Evolutionary conservation across 139 green algal genomes (phyloP), one percentile per base, ranked within the genome.

Genomic region (Coelastrella sp.): DNA sequence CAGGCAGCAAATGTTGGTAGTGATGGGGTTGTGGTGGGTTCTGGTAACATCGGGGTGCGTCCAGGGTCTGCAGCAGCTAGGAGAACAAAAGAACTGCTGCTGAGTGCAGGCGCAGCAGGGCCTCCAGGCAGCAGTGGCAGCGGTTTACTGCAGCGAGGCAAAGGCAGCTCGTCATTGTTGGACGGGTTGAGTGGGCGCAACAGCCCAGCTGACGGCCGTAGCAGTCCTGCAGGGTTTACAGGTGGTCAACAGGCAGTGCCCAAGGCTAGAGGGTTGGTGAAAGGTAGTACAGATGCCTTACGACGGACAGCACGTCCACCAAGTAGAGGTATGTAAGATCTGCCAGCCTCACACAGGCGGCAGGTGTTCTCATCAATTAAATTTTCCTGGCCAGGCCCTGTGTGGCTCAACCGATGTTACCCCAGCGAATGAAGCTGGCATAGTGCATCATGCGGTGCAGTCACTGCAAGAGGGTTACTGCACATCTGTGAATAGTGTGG

Each of bases 261-360:
- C 19, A 91, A 93, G 73, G 91, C 92, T 10, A 84, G 93, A 8
- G 91, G 92, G 22, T 84, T 94, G 83, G 92, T 95, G 17, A 94
- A 93, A 89, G 93, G 94, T 78, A 95, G 85, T 32, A 90, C 85
- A 5, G 85, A 90, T 90, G 85, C 85, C 7, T 23, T 80, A n/a
- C 11, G 56, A 17, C 19, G 23, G 7, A 60, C 23, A 16, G 61
- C 83, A 47, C 8, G 68, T n/a, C 66, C 83, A 61, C 23, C 20
- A 16, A 80, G 83, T 14, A 77, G 82, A 22, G 82, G 82, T 4
- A 4, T 87, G 65, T 87, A 47, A 71, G 61, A 71, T 71, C 11
- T 71, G 61, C 11, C 10, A 19, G 61, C 61, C 61, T 71, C 61
- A 19, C 61, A 71, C 61, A 13, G 61, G 61, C 11, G 10, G 11